Percentiles rank a stretch among this genome's conserved stretches.
Conservation (phyloP, 352 stramenopile genomes). For the Elongisporangium undulatum region DNA sequence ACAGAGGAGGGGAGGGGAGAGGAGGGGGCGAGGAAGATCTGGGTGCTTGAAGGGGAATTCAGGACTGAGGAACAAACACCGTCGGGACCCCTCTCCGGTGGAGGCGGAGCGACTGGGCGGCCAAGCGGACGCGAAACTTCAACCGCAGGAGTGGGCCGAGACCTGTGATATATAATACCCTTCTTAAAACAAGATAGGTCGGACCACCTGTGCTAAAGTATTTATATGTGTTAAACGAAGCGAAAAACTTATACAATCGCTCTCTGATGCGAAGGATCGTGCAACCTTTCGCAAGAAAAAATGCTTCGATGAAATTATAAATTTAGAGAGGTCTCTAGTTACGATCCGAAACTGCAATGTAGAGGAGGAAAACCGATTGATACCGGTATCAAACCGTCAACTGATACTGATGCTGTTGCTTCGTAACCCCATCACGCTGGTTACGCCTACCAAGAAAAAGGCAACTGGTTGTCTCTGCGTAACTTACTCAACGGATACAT, state of each 20-base stretch:
- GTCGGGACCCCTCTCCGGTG: background rate
- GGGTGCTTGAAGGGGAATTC: conserved; percentile 12
- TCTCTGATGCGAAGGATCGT: background rate
- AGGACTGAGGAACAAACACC: conserved; percentile 9
- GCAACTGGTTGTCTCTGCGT: background rate
- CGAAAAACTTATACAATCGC: background rate
- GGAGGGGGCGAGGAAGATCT: background rate
- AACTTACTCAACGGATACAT: background rate
- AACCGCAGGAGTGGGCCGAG: background rate
- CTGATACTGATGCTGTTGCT: background rate
- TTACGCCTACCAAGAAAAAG: too few species aligned
- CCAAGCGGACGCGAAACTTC: background rate
- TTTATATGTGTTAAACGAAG: background rate
- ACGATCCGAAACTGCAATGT: background rate
- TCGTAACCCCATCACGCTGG: background rate
- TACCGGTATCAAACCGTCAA: background rate
- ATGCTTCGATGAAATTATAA: background rate
- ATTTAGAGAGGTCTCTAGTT: background rate
- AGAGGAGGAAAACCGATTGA: background rate
- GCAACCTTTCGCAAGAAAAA: background rate
- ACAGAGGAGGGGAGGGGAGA: background rate
- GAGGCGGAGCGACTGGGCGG: background rate
- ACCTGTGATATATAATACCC: background rate
- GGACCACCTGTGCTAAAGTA: background rate
- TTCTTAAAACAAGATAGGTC: background rate